Base-by-base conservation (phyloP, 148 eudicot genomes). In the Fagopyrum tataricum region DNA sequence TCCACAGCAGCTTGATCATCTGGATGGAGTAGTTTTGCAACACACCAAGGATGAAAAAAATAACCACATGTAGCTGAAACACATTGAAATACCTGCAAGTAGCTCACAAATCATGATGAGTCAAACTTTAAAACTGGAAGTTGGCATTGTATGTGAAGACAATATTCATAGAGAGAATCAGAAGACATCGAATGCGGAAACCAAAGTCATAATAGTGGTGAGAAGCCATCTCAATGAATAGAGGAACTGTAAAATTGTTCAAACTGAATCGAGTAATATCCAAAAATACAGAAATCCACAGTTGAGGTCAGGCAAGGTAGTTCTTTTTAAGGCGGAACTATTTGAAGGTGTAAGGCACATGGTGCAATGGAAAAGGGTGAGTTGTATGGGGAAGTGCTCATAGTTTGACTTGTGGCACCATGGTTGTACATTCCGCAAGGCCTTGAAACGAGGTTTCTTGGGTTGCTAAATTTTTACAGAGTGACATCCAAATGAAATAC, bases 1-100 rank as follows among this genome's bases (percentile, higher is more conserved):
- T 80, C 84, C 21, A 82, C 82, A 49, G 87, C 86, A 37, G 74
- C 81, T 69, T 82, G 81, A 84, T 70, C 52, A 70, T 74, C 82
- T 37, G 77, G 84, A 41, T 81, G 86, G 44, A 95, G 84, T 76
- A 83, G 81, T 77, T 82, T 88, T 13, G 99, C 90, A 48, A 91
- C 99, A 84, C 99, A 95, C 68, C 49, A 67, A 64, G 97, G 89
- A 78, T 95, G 99, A 82, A 88, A 95, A 79, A 95, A 95, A 74
- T 82, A 85, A 41, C 99, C 97, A 83, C 99, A 95, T 43, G 97
- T 86, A 39, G 93, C 97, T 81, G 84, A 83, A 70, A 87, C 87
- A 80, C 99, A 95, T 74, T 81, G 87, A 82, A 95, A 95, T 47
- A 95, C 99, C 99, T 95, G 76, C 14, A 67, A 39, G 67, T n/a